A percentile compares a stretch with the other conserved stretches of the same genome.
Conservation (phyloP, 148 eudicot genomes). For the Rhododendron kiyosumense region DNA sequence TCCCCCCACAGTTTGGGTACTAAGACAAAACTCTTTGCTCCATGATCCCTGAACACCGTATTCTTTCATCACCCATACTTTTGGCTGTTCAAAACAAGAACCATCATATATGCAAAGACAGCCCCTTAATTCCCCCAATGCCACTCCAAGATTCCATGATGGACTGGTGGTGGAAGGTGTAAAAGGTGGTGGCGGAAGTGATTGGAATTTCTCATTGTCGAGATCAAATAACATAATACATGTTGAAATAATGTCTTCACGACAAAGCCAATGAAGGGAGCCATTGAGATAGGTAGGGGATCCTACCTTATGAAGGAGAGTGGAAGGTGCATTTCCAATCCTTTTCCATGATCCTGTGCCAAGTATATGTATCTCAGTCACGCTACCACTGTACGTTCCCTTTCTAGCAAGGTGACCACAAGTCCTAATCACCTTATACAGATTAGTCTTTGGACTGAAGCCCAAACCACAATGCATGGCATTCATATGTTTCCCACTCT, state of each 20-base stretch:
- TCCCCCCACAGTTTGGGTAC: not conserved
- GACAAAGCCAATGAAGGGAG: constrained; percentile 12
- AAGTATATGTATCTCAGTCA: not conserved
- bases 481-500: not conserved
- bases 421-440: constrained; percentile 7
- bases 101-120: not conserved
- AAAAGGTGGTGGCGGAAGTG: constrained; percentile 4
- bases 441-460: constrained; percentile 1
- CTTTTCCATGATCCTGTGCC: constrained; percentile 13
- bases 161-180: not conserved
- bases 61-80: constrained; percentile 20
- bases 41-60: constrained; percentile 21
- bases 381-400: not conserved
- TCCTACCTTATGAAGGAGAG: too few relatives aligned
- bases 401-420: not conserved
- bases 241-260: too few relatives aligned
- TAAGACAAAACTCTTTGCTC: constrained; percentile 6
- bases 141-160: too few relatives aligned
- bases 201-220: constrained; percentile 16
- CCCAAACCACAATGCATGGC: constrained; percentile 2
- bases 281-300: not conserved
- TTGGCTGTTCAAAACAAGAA: not conserved
- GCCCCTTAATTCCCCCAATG: not conserved
- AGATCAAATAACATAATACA: constrained; percentile 16
- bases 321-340: not conserved